Evolutionary conservation across 345 rosid genomes (phyloP).

Genomic region (Cardamine chenopodiifolia): DNA sequence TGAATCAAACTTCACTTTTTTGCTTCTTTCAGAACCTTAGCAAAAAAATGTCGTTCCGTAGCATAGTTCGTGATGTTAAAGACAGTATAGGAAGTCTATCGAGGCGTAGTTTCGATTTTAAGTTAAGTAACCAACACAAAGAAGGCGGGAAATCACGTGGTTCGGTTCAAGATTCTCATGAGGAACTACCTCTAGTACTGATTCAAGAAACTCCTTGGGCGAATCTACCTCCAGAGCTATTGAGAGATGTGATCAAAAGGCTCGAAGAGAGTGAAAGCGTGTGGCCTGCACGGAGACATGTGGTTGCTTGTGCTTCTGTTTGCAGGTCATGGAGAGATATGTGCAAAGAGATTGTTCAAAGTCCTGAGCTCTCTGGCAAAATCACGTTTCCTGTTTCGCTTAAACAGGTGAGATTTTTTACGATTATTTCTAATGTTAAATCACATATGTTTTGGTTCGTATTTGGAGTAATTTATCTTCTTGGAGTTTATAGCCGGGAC

Average conservation of each 20-base stretch:
- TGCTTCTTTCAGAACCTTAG: slow-evolving; percentile 32
- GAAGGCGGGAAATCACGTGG: slow-evolving; percentile 75
- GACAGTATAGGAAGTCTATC: slow-evolving; percentile 94
- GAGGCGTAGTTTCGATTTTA: slow-evolving; percentile 81
- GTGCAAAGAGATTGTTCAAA: slow-evolving; percentile 85
- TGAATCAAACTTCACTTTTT: slow-evolving; percentile 29
- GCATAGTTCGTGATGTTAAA: slow-evolving; percentile 89
- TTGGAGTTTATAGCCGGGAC: slow-evolving; percentile 73
- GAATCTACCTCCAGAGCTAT: slow-evolving; percentile 85
- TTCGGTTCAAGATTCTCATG: slow-evolving; percentile 66
- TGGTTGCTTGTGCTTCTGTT: slow-evolving; percentile 93
- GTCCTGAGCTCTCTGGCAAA: slow-evolving; percentile 83
- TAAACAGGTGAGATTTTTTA: slow-evolving; percentile 64
- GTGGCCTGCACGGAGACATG: slow-evolving; percentile 90
- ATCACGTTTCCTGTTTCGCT: slow-evolving; percentile 91
- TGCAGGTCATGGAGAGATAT: slow-evolving; percentile 94
- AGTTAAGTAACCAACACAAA: slow-evolving; percentile 61
- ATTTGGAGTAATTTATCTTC: background rate
- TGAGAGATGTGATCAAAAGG: slow-evolving; percentile 85
- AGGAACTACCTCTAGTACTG: slow-evolving; percentile 47
- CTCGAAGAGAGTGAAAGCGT: slow-evolving; percentile 82
- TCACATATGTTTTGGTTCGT: slow-evolving; percentile 5
- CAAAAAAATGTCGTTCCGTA: slow-evolving; percentile 73
- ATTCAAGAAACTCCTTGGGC: slow-evolving; percentile 83
- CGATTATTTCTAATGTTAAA: background rate